Conservation (phyloP, 257 asterid genomes). For the Solanum pinnatisectum region DNA sequence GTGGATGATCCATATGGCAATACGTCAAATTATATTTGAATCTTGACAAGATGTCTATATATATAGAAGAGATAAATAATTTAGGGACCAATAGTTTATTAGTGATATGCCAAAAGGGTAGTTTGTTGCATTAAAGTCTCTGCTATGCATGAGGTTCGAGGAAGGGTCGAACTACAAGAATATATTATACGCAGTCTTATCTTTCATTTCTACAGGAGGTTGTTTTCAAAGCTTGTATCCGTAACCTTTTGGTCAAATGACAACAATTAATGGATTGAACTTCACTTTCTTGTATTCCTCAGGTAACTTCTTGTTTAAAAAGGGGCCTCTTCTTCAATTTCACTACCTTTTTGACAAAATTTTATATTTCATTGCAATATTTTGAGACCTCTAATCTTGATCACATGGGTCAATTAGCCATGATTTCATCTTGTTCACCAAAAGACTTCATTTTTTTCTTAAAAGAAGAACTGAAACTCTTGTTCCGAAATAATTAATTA, state of each 20-base stretch:
- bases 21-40: not conserved
- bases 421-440: constrained; percentile 43
- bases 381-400: constrained; percentile 17
- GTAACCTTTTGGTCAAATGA: too few species aligned
- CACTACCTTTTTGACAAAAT: constrained; percentile 31
- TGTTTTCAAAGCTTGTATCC: too few species aligned
- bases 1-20: not conserved
- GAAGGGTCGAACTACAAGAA: too few species aligned
- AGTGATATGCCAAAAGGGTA: too few species aligned
- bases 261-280: constrained; percentile 29
- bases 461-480: constrained; percentile 39
- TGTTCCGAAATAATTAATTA: too few species aligned
- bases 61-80: not conserved
- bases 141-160: not conserved
- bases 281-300: constrained; percentile 27
- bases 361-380: constrained; percentile 30
- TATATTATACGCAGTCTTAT: not conserved
- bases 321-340: constrained; percentile 63
- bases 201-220: too few species aligned
- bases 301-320: constrained; percentile 24
- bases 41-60: too few species aligned
- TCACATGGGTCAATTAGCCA: constrained; percentile 7
- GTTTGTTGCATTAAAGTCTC: too few species aligned
- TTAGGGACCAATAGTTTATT: too few species aligned
- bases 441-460: constrained; percentile 20